Percentiles rank a stretch among this genome's conserved stretches.
These are phyloP conservation scores for Globisporangium lucens DNA, from an alignment of 352 stramenopile genomes.

Conservation along the genomic window DNA sequence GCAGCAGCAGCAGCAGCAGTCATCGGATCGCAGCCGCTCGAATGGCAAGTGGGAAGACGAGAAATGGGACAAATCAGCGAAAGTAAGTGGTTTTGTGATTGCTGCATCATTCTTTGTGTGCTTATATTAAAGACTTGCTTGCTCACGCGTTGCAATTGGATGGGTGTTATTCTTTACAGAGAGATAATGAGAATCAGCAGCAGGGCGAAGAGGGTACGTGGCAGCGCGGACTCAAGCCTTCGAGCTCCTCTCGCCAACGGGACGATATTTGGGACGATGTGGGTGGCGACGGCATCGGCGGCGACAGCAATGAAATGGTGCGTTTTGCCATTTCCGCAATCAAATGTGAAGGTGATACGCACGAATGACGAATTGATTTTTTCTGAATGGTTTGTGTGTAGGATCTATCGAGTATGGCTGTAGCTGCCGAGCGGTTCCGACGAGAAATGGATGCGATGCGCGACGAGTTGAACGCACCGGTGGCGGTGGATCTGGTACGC, in stretches of 20 bases:
- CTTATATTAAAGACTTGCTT: not conserved
- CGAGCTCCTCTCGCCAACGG: slow-evolving; percentile 22
- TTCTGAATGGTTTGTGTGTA: slow-evolving; percentile 21
- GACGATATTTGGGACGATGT: slow-evolving; percentile 85
- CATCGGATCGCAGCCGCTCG: slow-evolving; percentile 43
- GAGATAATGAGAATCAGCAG: slow-evolving; percentile 22
- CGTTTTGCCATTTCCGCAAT: slow-evolving; percentile 13
- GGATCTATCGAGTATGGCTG: slow-evolving; percentile 79
- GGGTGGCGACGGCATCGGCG: slow-evolving; percentile 27
- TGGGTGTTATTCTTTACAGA: slow-evolving; percentile 10
- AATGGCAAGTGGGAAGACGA: slow-evolving; percentile 48
- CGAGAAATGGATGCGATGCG: slow-evolving; percentile 84
- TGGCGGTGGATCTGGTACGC: slow-evolving; percentile 33
- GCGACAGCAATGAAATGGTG: slow-evolving; percentile 65
- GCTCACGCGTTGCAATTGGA: not conserved
- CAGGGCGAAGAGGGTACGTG: slow-evolving; percentile 48
- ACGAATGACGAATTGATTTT: not conserved
- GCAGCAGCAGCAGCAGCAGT: slow-evolving; percentile 21
- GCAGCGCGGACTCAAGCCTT: slow-evolving; percentile 50
- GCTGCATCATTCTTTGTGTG: not conserved
- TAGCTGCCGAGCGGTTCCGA: slow-evolving; percentile 79
- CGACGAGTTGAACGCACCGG: slow-evolving; percentile 37
- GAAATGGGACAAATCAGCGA: slow-evolving; percentile 37
- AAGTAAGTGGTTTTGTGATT: slow-evolving; percentile 17
- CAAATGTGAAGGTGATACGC: not conserved